phyloP scores from a whole-genome alignment of 2,329 filamentous ascomycete species.

The Teratosphaeria pseudoeucalypti region DNA sequence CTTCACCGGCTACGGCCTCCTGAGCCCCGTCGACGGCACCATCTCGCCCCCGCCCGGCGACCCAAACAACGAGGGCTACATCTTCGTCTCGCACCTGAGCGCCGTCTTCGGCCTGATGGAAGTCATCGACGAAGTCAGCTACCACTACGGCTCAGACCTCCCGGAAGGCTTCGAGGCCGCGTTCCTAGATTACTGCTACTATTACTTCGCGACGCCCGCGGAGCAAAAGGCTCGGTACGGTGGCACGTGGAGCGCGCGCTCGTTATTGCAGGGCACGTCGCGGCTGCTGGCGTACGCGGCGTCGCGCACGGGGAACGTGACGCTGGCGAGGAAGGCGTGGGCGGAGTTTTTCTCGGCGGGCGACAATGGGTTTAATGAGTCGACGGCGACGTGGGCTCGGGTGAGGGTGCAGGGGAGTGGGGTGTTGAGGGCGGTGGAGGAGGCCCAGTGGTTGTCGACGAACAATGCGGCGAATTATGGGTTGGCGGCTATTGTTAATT shows the following conservation, averaged over 20 bases:
- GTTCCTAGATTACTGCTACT: constrained; percentile 52
- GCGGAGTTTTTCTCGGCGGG: neutral
- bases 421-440: neutral
- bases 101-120: constrained; percentile 51
- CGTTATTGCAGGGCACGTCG: neutral
- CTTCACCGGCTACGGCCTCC: constrained; percentile 45
- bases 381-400: neutral
- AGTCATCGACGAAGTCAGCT: constrained; percentile 45
- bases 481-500: neutral
- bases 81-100: constrained; percentile 46
- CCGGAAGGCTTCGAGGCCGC: constrained; percentile 43
- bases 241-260: constrained; percentile 3
- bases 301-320: neutral
- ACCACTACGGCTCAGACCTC: constrained; percentile 37
- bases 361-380: neutral
- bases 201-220: constrained; percentile 40
- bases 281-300: neutral
- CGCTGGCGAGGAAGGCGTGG: neutral
- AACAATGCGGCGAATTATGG: neutral
- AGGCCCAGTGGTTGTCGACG: neutral
- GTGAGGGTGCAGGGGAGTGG: neutral
- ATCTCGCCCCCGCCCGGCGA: constrained; percentile 45
- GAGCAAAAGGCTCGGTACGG: constrained; percentile 48
- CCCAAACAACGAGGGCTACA: constrained; percentile 40
- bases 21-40: constrained; percentile 40